Base-by-base conservation (phyloP, 768 basidiomycete species). In the Fomitopsis pulvina region DNA sequence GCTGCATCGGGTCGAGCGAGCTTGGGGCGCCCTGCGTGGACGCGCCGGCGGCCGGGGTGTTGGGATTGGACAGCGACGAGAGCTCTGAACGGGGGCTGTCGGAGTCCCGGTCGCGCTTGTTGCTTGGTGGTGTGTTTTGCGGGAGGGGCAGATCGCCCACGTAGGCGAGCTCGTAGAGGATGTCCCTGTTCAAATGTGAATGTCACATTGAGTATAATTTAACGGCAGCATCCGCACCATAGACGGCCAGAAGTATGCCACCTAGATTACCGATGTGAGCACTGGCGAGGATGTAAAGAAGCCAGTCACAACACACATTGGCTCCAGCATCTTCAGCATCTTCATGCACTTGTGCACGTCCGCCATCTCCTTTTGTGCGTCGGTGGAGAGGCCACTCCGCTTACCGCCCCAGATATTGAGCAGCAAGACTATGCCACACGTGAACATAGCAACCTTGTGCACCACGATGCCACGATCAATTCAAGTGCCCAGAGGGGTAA, bases 141-240 rank as follows among this genome's bases (percentile, higher is more conserved):
- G 85, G 85, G 4, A 87, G 70, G 0, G 84, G 85, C 0, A 87
- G 70, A 21, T 87, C 83, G 2, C 85, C 84, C 3, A 81, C 83
- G 0, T 75, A 81, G 3, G 85, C 83, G 1, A 88, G 69, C 55
- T 88, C 84, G 54, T 79, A 86, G 18, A 87, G 65, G 37, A 88
- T 76, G 57, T 87, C 84, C 84, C 85, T 86, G 52, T 10, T n/a
- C 40, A 32, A 18, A 16, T 38, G 22, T n/a, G 12, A 8, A 10
- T 20, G 18, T 45, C 38, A 4, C 1, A 22, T 12, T 1, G 24
- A 45, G n/a, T 18, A 18, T 12, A 41, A 34, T 22, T 27, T 18
- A 11, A 20, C 29, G 27, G 41, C 41, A 51, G 39, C 16, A 45
- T 28, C 30, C 73, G 42, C 45, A 79, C 77, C 76, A 76, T 39